Evolutionary conservation across 75 land plant species (phyloP).

Genomic region (Ceratopteris richardii): DNA sequence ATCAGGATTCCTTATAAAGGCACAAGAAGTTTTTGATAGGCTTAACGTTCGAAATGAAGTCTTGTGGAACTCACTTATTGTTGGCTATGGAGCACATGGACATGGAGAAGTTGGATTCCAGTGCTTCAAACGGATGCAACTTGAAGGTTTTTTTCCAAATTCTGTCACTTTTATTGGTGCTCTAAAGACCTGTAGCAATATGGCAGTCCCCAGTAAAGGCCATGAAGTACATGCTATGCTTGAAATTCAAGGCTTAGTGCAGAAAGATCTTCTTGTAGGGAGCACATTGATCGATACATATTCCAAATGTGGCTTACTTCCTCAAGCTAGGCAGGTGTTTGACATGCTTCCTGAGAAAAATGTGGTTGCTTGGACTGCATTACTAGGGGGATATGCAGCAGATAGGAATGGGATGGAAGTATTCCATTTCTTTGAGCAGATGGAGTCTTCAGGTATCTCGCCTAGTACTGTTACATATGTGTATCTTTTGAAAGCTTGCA

Average conservation of each 20-base stretch:
- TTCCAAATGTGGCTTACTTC: slow-evolving; percentile 1
- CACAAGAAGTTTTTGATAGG: slow-evolving; percentile 36
- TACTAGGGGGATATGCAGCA: slow-evolving; percentile 6
- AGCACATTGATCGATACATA: slow-evolving; percentile 5
- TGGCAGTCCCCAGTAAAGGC: slow-evolving; percentile 15
- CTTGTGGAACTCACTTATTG: slow-evolving; percentile 53
- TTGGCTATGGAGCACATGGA: slow-evolving; percentile 65
- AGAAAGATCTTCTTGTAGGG: slow-evolving; percentile 23
- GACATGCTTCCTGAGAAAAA: background rate
- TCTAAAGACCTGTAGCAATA: slow-evolving; percentile 44
- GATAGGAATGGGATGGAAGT: slow-evolving; percentile 10
- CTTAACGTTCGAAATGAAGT: slow-evolving; percentile 40
- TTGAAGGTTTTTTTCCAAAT: slow-evolving; percentile 43
- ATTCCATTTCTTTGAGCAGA: slow-evolving; percentile 1
- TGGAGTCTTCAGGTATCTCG: background rate
- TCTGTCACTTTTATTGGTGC: slow-evolving; percentile 38
- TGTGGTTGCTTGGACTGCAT: slow-evolving; percentile 7
- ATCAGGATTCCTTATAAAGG: slow-evolving; percentile 34
- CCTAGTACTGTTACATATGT: slow-evolving; percentile 11
- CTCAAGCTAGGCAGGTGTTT: slow-evolving; percentile 2
- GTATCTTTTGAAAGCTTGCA: slow-evolving; percentile 9
- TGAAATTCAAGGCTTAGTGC: slow-evolving; percentile 17
- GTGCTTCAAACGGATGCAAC: slow-evolving; percentile 34
- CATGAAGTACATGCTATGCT: slow-evolving; percentile 28
- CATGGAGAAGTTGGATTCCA: slow-evolving; percentile 42